Conservation (phyloP, 805 yeast species). For the Debaryomyces maramus region DNA sequence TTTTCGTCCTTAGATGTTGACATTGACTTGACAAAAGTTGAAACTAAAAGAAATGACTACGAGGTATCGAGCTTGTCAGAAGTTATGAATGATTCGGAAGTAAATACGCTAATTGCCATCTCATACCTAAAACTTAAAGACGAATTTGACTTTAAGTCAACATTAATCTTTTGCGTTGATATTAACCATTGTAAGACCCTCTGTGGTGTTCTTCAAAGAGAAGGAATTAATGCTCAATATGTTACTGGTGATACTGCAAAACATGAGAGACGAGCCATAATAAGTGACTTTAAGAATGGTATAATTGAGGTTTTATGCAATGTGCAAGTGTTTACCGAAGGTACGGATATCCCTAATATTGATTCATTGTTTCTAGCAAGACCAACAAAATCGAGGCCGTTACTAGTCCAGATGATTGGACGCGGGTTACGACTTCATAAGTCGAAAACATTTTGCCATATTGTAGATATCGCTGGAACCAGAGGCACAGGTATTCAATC, state of each 20-base stretch:
- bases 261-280: slow-evolving; percentile 49
- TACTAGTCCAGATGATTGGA: slow-evolving; percentile 87
- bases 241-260: slow-evolving; percentile 67
- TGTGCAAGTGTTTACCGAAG: slow-evolving; percentile 90
- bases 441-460: slow-evolving; percentile 65
- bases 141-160: slow-evolving; percentile 49
- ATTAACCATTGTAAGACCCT: slow-evolving; percentile 62
- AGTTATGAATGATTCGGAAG: slow-evolving; percentile 53
- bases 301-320: slow-evolving; percentile 73
- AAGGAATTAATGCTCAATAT: slow-evolving; percentile 68
- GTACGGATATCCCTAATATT: slow-evolving; percentile 89
- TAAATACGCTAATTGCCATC: slow-evolving; percentile 59
- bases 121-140: slow-evolving; percentile 41
- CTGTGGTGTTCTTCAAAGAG: slow-evolving; percentile 49
- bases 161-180: slow-evolving; percentile 78
- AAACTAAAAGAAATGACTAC: slow-evolving; percentile 51
- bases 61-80: slow-evolving; percentile 48
- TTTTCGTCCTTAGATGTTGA: slow-evolving; percentile 58
- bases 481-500: slow-evolving; percentile 54
- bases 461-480: slow-evolving; percentile 76
- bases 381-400: slow-evolving; percentile 73
- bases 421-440: slow-evolving; percentile 72
- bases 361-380: slow-evolving; percentile 78
- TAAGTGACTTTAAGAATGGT: slow-evolving; percentile 62
- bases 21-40: slow-evolving; percentile 41